phyloP scores from a whole-genome alignment of 352 stramenopile genomes.

The Phytophthora vignae region DNA sequence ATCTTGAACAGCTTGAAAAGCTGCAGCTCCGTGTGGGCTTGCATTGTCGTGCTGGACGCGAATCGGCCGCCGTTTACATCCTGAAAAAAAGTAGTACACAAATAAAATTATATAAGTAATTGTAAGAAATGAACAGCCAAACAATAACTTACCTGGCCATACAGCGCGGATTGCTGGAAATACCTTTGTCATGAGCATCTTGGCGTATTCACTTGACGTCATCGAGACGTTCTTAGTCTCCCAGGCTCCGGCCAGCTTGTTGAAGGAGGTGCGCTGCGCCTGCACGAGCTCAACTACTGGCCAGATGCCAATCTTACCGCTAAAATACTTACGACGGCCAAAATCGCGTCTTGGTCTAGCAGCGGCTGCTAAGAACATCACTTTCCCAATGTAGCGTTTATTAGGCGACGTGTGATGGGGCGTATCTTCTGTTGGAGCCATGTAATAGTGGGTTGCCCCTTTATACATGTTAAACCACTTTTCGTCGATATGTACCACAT shows the following conservation, averaged over 20 bases:
- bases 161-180: background rate
- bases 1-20: background rate
- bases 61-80: background rate
- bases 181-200: slow-evolving; percentile 1
- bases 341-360: background rate
- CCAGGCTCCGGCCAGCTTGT: background rate
- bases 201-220: background rate
- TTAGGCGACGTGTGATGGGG: background rate
- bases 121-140: background rate
- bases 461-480: background rate
- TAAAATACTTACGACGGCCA: background rate
- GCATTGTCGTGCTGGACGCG: slow-evolving; percentile 8
- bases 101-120: background rate
- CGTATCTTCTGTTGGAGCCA: background rate
- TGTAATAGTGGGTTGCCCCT: background rate
- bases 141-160: background rate
- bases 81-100: background rate
- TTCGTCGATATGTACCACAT: background rate
- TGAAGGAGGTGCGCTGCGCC: background rate
- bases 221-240: background rate
- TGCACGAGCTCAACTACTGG: background rate
- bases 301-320: background rate
- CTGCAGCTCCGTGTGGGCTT: background rate
- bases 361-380: background rate
- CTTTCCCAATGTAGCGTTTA: background rate